Percentiles rank a stretch among this genome's conserved stretches.
Conservation (phyloP, 208 protist genomes). For the Trichomonas gallinae region DNA sequence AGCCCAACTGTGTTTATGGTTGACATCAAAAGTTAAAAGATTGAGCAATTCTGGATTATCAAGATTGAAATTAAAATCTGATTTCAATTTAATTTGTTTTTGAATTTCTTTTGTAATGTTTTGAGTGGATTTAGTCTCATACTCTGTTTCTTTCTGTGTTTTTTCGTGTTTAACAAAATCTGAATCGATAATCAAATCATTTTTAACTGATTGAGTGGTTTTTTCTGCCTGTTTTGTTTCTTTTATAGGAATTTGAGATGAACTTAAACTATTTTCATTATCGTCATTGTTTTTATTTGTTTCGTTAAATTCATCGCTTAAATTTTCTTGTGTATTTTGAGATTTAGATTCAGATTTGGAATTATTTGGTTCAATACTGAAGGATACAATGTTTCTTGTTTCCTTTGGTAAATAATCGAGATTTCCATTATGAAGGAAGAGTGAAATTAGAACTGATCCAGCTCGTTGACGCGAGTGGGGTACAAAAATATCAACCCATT, state of each 20-base stretch:
- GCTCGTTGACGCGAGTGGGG: not conserved
- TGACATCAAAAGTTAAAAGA: not conserved
- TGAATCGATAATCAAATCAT: not conserved
- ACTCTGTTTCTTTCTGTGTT: no score
- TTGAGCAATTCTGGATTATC: not conserved
- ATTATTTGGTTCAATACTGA: not conserved
- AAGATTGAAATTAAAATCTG: not conserved
- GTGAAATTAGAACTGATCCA: not conserved
- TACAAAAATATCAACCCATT: not conserved
- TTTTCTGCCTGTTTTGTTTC: not conserved
- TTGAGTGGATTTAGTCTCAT: not conserved
- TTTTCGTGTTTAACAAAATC: no score
- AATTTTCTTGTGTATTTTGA: not conserved
- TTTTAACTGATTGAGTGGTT: not conserved
- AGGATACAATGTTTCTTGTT: not conserved
- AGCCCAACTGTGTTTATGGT: not conserved
- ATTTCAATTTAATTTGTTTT: not conserved
- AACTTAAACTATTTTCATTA: not conserved
- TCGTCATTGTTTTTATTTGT: not conserved
- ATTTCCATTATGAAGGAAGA: not conserved
- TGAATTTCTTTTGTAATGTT: not conserved
- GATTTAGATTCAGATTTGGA: not conserved
- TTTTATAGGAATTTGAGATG: not conserved
- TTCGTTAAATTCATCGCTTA: not conserved
- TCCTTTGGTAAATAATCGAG: not conserved